Evolutionary conservation across 2,329 filamentous ascomycete species (phyloP), one percentile per base, ranked within the genome.

Genomic region (Penicillium brasilianum): DNA sequence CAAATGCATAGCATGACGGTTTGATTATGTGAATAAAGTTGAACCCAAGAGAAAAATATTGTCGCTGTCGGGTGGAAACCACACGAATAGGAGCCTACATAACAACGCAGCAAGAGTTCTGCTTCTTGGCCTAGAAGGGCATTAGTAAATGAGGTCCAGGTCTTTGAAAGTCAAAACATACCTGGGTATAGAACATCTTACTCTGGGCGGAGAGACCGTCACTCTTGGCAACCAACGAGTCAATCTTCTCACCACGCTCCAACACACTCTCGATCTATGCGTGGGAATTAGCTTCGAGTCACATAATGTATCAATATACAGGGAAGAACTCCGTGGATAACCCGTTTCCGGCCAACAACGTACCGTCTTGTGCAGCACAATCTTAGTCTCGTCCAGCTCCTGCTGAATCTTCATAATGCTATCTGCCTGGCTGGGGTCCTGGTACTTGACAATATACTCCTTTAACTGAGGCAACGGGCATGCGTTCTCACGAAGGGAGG

Each of bases 321-420:
- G 25, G n/a, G 28, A 7, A 9, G n/a, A 3, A 34, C 25, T 28
- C 25, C 25, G 25, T 28, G 25, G 49, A 20, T 8, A 30, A 25
- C 18, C 3, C 6, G 10, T 3, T 13, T 13, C 41, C 28, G 5
- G 10, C n/a, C 6, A 30, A 22, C 34, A n/a, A 90, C 71, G 97
- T 97, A 48, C 68, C 41, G 95, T 97, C 86, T 98, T 96, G 82
- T 98, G 93, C 71, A 99, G 84, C 61, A 97, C 90, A 74, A 96
- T 93, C 86, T 97, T 98, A 63, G 94, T 98, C 84, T 97, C 93
- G 74, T 98, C 93, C 63, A 99, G 84, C 82, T 99, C 93, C 81
- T 92, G 90, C 79, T 98, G 94, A 72, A 99, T 97, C 84, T 92
- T 93, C 83, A 92, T 87, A 75, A 98, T 96, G 79, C 89, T 94